These are phyloP conservation scores for Parathielavia appendiculata DNA, from an alignment of 495 filamentous ascomycete genomes.

Conservation along the genomic window DNA sequence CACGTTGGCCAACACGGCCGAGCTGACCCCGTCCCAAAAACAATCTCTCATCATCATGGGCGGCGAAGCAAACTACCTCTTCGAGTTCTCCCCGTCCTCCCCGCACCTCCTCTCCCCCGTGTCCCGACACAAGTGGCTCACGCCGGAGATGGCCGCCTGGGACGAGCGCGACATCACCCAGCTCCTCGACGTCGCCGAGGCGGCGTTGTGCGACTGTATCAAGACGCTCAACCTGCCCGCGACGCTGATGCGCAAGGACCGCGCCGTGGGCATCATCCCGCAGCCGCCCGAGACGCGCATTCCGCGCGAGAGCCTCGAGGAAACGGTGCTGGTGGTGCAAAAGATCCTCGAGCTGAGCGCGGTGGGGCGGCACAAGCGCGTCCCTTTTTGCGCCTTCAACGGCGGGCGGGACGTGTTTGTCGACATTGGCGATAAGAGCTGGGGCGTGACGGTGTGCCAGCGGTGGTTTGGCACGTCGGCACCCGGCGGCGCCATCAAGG, in stretches of 20 bases:
- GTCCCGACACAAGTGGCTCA: constrained; percentile 66
- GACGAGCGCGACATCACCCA: constrained; percentile 66
- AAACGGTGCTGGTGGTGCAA: constrained; percentile 90
- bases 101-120: constrained; percentile 57
- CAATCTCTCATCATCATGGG: constrained; percentile 84
- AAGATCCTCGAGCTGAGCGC: constrained; percentile 80
- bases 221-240: constrained; percentile 71
- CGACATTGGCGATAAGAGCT: constrained; percentile 96
- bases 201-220: constrained; percentile 72
- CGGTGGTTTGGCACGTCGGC: constrained; percentile 66
- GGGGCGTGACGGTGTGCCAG: constrained; percentile 89
- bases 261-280: constrained; percentile 88
- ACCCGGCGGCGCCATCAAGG: constrained; percentile 33
- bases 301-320: constrained; percentile 82
- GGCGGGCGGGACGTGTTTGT: constrained; percentile 97
- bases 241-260: constrained; percentile 76
- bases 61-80: constrained; percentile 79
- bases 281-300: constrained; percentile 55
- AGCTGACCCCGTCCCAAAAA: constrained; percentile 58
- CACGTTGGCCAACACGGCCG: constrained; percentile 59
- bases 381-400: constrained; percentile 98
- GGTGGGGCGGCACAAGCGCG: constrained; percentile 38
- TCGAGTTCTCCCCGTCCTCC: constrained; percentile 58
- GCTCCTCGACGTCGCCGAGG: constrained; percentile 82
- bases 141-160: constrained; percentile 87